Percentiles rank a stretch among this genome's conserved stretches.
Conservation (phyloP, 768 basidiomycete species). For the Crepidotus variabilis region DNA sequence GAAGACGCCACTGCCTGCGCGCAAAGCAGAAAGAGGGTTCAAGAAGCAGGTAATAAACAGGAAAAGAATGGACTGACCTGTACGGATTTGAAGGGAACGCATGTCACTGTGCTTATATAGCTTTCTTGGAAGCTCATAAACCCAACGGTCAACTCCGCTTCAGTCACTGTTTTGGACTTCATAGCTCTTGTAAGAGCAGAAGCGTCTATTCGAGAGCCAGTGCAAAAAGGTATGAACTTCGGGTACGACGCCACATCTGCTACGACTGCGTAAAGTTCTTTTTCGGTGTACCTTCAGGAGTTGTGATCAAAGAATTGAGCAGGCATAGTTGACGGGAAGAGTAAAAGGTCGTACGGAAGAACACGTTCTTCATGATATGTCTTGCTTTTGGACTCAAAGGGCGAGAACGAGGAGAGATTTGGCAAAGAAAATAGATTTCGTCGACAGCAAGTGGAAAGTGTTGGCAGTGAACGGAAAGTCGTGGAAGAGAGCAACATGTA, state of each 20-base stretch:
- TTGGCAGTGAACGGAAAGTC: slow-evolving; percentile 6
- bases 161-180: slow-evolving; percentile 45
- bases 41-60: neutral
- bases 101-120: slow-evolving; percentile 83
- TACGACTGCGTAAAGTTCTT: slow-evolving; percentile 82
- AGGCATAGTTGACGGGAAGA: slow-evolving; percentile 2
- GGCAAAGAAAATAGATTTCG: slow-evolving; percentile 50
- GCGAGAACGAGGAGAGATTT: slow-evolving; percentile 40
- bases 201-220: slow-evolving; percentile 59
- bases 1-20: slow-evolving; percentile 20
- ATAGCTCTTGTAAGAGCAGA: slow-evolving; percentile 21
- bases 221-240: slow-evolving; percentile 88
- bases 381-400: slow-evolving; percentile 45
- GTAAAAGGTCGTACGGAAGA: slow-evolving; percentile 62
- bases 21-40: neutral
- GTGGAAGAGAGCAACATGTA: slow-evolving; percentile 14
- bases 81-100: slow-evolving; percentile 74
- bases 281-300: slow-evolving; percentile 61
- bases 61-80: slow-evolving; percentile 47
- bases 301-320: slow-evolving; percentile 3
- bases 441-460: slow-evolving; percentile 7
- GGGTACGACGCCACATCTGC: slow-evolving; percentile 86
- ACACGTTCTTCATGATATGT: slow-evolving; percentile 82
- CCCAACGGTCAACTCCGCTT: slow-evolving; percentile 85
- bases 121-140: slow-evolving; percentile 86